A percentile compares a stretch with the other conserved stretches of the same genome.
phyloP scores from a whole-genome alignment of 805 yeast species.

The Barnettozyma wickerhamii region DNA sequence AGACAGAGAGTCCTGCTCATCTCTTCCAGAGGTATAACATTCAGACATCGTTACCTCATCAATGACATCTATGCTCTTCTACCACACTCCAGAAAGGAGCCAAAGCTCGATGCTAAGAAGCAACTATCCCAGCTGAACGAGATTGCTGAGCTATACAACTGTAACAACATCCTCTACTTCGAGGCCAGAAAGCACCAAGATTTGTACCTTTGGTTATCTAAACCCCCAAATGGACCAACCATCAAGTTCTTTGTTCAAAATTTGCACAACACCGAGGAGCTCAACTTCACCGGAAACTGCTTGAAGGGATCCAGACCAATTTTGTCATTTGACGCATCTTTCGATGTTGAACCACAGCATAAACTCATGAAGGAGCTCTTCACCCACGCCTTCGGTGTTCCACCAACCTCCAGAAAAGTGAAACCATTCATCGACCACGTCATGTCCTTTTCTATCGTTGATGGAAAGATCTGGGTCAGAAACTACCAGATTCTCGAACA shows the following conservation, averaged over 20 bases:
- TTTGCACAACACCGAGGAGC: constrained; percentile 92
- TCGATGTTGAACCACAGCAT: constrained; percentile 66
- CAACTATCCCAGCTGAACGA: constrained; percentile 86
- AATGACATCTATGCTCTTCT: constrained; percentile 71
- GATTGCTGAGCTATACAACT: constrained; percentile 94
- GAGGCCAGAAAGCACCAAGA: constrained; percentile 97
- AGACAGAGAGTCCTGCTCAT: constrained; percentile 85
- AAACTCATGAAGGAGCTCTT: constrained; percentile 79
- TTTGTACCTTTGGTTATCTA: constrained; percentile 89
- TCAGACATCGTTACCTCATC: constrained; percentile 91
- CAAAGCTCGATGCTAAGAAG: constrained; percentile 90
- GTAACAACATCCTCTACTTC: constrained; percentile 90
- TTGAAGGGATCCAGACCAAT: constrained; percentile 93
- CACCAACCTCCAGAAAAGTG: constrained; percentile 85
- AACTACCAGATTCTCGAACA: constrained; percentile 81
- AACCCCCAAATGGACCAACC: constrained; percentile 98
- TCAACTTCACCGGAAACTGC: constrained; percentile 95
- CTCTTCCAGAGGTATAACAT: constrained; percentile 93
- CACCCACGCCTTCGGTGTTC: constrained; percentile 86
- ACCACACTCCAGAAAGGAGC: constrained; percentile 96
- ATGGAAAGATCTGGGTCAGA: constrained; percentile 92
- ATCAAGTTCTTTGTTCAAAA: constrained; percentile 91
- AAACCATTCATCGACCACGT: constrained; percentile 97
- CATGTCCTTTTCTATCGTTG: constrained; percentile 87
- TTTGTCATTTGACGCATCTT: constrained; percentile 79